Base-by-base conservation (phyloP, 2,329 filamentous ascomycete species). In the Amesomyces nigricolor region DNA sequence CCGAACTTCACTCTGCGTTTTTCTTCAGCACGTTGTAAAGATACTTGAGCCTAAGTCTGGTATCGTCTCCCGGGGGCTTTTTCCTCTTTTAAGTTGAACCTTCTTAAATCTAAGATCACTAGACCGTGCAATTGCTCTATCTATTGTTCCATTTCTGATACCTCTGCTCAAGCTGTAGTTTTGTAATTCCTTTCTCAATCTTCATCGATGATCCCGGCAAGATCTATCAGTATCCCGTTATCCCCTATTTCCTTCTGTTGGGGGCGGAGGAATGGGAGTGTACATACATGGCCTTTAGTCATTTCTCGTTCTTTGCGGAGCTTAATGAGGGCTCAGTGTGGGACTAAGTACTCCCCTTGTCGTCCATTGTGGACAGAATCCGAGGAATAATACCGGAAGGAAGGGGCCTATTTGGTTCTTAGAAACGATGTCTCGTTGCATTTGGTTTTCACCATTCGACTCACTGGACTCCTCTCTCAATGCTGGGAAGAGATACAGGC, bases 261-360 rank as follows among this genome's bases (percentile, higher is more conserved):
- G 6, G 32, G 42, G 51, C 9, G 13, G 7, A 2, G 51, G 51
- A 2, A 51, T 10, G 1, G 51, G 55, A 1, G 16, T 42, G 19
- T 57, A 54, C 11, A 51, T 29, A 6, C 51, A 46, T 22, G 55
- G 42, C 14, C 51, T 40, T 46, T 51, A 54, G 19, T 54, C 55
- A 3, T 2, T 30, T 51, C 2, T 5, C n/a, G 10, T 10, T n/a
- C 14, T 32, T n/a, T 26, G 42, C 10, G n/a, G 35, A 19, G 11
- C 13, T 43, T 10, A 47, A 44, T 16, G 51, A 46, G 4, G 54
- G 46, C n/a, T 10, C 47, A 5, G 29, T 10, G 19, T 43, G 43
- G 2, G 55, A 44, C 38, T 57, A 53, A 32, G 14, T 53, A 26
- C 42, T 11, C 17, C 47, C 51, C 35, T 57, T 26, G 32, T 6